phyloP scores from a whole-genome alignment of 2,329 filamentous ascomycete genomes.

The Fusarium anguioides region DNA sequence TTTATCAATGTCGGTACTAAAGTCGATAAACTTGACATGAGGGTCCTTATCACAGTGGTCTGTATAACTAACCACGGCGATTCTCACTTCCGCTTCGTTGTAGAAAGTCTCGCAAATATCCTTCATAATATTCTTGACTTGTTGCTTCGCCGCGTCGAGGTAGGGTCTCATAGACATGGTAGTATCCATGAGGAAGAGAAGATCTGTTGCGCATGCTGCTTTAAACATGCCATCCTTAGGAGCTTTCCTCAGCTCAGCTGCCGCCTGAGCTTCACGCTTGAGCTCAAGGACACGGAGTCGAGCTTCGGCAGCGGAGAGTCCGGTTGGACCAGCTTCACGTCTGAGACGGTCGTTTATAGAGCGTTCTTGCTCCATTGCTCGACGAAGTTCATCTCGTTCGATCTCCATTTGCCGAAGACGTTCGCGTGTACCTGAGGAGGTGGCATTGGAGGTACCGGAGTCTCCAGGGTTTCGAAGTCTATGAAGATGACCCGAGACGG shows the following conservation, averaged over 20 bases:
- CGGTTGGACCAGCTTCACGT: constrained; percentile 2
- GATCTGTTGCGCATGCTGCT: constrained; percentile 49
- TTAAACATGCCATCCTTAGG: constrained; percentile 48
- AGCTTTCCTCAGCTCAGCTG: constrained; percentile 7
- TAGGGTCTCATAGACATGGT: constrained; percentile 49
- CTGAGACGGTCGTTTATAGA: constrained; percentile 14
- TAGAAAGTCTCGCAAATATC: constrained; percentile 49
- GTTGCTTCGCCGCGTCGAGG: constrained; percentile 50
- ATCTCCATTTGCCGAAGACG: constrained; percentile 21
- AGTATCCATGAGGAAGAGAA: constrained; percentile 54
- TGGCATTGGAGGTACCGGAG: constrained; percentile 11
- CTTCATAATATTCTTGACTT: constrained; percentile 49
- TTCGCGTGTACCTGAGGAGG: constrained; percentile 14
- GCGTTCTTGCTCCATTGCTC: constrained; percentile 15
- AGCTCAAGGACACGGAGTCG: constrained; percentile 21
- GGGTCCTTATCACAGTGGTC: constrained; percentile 45
- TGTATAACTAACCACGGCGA: constrained; percentile 52
- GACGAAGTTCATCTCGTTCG: constrained; percentile 17
- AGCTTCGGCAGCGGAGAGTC: constrained; percentile 14
- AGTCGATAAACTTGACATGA: constrained; percentile 21
- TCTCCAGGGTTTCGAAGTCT: neutral
- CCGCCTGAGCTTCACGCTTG: constrained; percentile 18
- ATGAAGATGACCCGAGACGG: neutral
- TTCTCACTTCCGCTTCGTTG: constrained; percentile 49
- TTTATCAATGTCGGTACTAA: constrained; percentile 8